These are phyloP conservation scores for Capsella rubella DNA, from an alignment of 441 rosid species.

Conservation along the genomic window DNA sequence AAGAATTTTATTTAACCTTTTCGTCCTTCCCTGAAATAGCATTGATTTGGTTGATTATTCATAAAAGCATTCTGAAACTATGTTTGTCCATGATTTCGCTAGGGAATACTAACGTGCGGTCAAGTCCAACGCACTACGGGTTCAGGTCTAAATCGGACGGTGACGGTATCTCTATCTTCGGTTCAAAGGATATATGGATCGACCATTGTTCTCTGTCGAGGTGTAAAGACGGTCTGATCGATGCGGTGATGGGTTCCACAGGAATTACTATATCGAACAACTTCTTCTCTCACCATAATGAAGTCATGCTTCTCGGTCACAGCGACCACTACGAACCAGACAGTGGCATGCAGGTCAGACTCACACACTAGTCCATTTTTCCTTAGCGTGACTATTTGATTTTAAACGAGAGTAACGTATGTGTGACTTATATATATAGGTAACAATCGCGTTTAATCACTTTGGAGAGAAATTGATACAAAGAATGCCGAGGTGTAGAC, in stretches of 20 bases:
- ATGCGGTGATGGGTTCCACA: constrained; percentile 91
- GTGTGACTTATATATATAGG: constrained; percentile 26
- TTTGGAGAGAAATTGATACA: constrained; percentile 84
- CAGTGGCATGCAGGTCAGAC: constrained; percentile 76
- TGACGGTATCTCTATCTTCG: constrained; percentile 89
- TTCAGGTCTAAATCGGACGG: constrained; percentile 85
- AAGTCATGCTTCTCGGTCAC: constrained; percentile 94
- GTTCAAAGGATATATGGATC: constrained; percentile 90
- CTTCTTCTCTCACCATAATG: constrained; percentile 89
- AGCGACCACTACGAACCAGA: constrained; percentile 84
- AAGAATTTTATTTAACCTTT: background rate
- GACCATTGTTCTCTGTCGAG: constrained; percentile 90
- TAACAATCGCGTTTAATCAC: constrained; percentile 93
- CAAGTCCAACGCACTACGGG: constrained; percentile 86
- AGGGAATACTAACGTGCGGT: constrained; percentile 83
- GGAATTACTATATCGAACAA: constrained; percentile 91
- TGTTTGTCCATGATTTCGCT: constrained; percentile 13
- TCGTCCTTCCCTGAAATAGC: constrained; percentile 19
- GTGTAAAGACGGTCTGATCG: constrained; percentile 88
- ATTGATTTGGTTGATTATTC: constrained; percentile 15
- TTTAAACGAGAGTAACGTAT: background rate
- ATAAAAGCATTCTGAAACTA: constrained; percentile 18
- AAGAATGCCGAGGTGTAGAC: constrained; percentile 91
- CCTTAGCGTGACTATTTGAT: background rate
- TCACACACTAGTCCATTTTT: constrained; percentile 15